Conservation (phyloP, 257 asterid genomes). For the Solanum clarkiae region DNA sequence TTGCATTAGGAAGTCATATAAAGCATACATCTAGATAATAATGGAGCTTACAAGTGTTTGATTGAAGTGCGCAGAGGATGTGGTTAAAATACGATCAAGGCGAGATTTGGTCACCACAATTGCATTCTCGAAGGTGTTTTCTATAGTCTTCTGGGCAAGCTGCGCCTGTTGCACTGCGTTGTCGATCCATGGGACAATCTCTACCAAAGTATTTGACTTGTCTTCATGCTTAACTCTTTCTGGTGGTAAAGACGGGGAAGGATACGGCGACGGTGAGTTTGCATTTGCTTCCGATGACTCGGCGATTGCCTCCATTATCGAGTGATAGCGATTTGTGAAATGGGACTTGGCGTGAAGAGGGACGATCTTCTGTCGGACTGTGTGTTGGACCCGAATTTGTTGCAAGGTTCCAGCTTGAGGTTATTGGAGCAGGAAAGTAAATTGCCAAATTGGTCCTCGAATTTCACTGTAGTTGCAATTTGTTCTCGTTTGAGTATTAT, state of each 20-base stretch:
- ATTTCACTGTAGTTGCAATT: not conserved
- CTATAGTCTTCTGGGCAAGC: slow-evolving; percentile 41
- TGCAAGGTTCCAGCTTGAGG: not conserved
- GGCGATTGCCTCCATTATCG: slow-evolving; percentile 9
- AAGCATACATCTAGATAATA: not conserved
- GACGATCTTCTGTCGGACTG: not conserved
- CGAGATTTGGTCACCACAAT: slow-evolving; percentile 55
- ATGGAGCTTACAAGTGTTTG: slow-evolving; percentile 51
- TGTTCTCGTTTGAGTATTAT: not conserved
- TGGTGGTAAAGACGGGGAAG: not conserved
- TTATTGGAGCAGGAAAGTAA: not conserved
- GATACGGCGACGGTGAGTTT: slow-evolving; percentile 2
- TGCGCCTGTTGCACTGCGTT: slow-evolving; percentile 66
- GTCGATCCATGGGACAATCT: slow-evolving; percentile 45
- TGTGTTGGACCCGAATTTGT: not conserved
- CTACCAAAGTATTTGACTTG: slow-evolving; percentile 11
- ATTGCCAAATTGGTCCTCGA: not conserved
- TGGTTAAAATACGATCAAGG: slow-evolving; percentile 55
- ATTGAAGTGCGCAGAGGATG: slow-evolving; percentile 72
- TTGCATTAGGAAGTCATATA: not conserved
- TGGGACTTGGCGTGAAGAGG: not conserved
- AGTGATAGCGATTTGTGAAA: not conserved
- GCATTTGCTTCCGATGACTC: slow-evolving; percentile 4
- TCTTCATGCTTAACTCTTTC: not conserved
- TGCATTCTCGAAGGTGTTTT: slow-evolving; percentile 43